Conservation (phyloP, 169 alveolate genomes). For the Eimeria praecox region DNA sequence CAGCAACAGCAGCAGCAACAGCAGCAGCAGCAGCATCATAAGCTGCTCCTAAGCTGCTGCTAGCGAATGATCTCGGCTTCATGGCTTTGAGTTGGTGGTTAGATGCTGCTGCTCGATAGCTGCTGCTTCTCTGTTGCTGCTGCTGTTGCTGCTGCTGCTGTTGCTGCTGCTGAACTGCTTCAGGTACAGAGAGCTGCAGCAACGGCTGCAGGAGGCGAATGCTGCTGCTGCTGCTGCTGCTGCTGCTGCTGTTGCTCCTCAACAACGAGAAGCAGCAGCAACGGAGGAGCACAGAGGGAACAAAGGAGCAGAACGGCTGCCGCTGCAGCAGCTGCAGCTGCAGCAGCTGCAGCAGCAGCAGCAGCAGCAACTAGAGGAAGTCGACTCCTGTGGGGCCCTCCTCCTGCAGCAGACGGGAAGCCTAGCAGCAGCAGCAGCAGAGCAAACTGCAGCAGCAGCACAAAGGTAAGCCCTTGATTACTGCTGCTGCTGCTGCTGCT, state of each 20-base stretch:
- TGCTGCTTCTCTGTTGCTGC: not conserved
- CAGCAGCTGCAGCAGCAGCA: constrained; percentile 27
- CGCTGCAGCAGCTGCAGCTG: not conserved
- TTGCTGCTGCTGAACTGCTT: constrained; percentile 1
- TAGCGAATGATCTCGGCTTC: not conserved
- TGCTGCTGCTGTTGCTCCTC: constrained; percentile 11
- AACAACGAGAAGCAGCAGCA: constrained; percentile 22
- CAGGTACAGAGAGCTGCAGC: constrained; percentile 75
- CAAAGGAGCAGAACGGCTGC: not conserved
- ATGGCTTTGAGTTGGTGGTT: too few relatives aligned
- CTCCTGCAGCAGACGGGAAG: not conserved
- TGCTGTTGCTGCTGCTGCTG: constrained; percentile 11
- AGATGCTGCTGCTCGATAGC: not conserved
- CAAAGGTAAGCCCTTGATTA: not conserved
- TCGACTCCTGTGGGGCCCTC: not conserved
- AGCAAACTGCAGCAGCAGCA: not conserved
- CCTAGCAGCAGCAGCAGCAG: not conserved
- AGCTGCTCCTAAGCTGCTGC: not conserved
- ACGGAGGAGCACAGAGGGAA: constrained; percentile 1
- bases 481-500: constrained; percentile 3
- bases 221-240: constrained; percentile 44
- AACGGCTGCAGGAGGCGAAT: constrained; percentile 35
- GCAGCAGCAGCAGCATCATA: not conserved
- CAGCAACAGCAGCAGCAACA: too few relatives aligned
- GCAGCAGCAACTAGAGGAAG: constrained; percentile 26